These are phyloP conservation scores for Nematocida sp. DNA, from an alignment of 371 early-diverging fungal genomes.

Conservation along the genomic window DNA sequence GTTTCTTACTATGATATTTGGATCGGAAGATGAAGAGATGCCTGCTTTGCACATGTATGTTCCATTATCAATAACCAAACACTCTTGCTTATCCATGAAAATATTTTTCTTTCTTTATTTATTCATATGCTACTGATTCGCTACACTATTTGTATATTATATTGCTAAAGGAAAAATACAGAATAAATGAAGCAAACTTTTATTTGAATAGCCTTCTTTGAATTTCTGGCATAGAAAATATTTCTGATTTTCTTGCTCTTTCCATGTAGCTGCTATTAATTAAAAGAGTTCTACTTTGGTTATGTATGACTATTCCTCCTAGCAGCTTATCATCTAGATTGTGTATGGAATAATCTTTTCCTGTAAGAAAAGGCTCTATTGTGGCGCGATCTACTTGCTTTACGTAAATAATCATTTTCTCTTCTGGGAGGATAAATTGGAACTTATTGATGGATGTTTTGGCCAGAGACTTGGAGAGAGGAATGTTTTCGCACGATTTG, in stretches of 20 bases:
- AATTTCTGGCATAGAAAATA: slow-evolving; percentile 44
- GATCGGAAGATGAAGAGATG: slow-evolving; percentile 1
- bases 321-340: slow-evolving; percentile 45
- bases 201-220: slow-evolving; percentile 49
- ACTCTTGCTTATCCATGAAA: slow-evolving; percentile 4
- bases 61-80: slow-evolving; percentile 65
- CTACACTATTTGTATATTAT: too few relatives aligned
- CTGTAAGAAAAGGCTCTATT: not conserved
- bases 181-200: too few relatives aligned
- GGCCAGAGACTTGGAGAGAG: slow-evolving; percentile 32
- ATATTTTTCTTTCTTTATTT: not conserved
- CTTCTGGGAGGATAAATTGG: slow-evolving; percentile 41
- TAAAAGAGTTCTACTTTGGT: slow-evolving; percentile 55
- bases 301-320: slow-evolving; percentile 63
- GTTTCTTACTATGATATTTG: slow-evolving; percentile 58
- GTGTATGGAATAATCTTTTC: slow-evolving; percentile 26
- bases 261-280: slow-evolving; percentile 63
- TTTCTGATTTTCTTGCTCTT: slow-evolving; percentile 51
- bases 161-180: too few relatives aligned
- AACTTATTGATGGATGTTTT: slow-evolving; percentile 52
- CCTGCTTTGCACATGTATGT: slow-evolving; percentile 65
- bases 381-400: slow-evolving; percentile 43
- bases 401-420: slow-evolving; percentile 54
- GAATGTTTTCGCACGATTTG: not conserved
- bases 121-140: too few relatives aligned